A percentile compares a stretch with the other conserved stretches of the same genome.
Evolutionary conservation across 2,329 filamentous ascomycete species (phyloP).

Genomic region (Colletotrichum sp.): DNA sequence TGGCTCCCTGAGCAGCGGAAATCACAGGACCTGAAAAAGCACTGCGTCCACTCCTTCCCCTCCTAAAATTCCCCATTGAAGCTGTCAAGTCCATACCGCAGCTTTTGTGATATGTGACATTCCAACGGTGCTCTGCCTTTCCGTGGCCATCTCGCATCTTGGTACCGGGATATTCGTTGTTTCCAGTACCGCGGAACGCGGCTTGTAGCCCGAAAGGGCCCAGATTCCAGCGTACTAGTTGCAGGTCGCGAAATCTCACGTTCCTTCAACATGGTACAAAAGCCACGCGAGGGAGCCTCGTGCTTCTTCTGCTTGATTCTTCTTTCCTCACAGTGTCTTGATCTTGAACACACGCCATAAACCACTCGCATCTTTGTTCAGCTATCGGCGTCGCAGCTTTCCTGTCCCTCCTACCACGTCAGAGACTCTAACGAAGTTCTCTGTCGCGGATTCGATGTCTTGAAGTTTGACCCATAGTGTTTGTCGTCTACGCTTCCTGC

Average conservation of each 20-base stretch:
- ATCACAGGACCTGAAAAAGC: not conserved
- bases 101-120: slow-evolving; percentile 13
- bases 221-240: not conserved
- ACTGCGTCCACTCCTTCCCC: not conserved
- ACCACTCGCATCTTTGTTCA: not conserved
- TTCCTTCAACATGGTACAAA: not conserved
- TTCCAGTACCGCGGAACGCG: slow-evolving; percentile 19
- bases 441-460: slow-evolving; percentile 11
- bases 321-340: not conserved
- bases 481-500: slow-evolving; percentile 14
- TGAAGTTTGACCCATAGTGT: slow-evolving; percentile 5
- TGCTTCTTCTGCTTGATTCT: not conserved
- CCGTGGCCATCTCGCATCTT: not conserved
- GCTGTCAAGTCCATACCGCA: slow-evolving; percentile 3
- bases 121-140: not conserved
- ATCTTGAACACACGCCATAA: not conserved
- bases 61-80: not conserved
- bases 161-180: not conserved
- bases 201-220: not conserved
- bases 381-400: not conserved
- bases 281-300: not conserved
- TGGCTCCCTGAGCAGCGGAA: not conserved
- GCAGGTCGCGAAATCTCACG: not conserved
- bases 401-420: not conserved
- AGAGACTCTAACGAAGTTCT: not conserved